These are phyloP conservation scores for Curvularia verruculosa DNA, from an alignment of 2,329 filamentous ascomycete genomes.

Conservation along the genomic window DNA sequence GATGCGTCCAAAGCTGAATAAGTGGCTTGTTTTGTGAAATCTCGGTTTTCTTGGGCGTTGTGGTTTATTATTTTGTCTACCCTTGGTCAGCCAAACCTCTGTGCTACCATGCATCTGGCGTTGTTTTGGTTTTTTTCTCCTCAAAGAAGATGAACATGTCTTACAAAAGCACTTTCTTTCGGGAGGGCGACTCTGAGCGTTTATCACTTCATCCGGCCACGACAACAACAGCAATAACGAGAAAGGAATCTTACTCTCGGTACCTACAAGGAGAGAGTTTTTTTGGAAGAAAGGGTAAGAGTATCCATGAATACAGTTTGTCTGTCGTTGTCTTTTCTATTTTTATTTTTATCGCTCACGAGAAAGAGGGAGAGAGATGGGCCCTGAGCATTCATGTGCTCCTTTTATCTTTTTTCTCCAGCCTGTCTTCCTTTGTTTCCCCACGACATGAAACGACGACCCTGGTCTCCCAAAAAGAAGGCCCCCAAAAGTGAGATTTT, in stretches of 20 bases:
- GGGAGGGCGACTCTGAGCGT: not conserved
- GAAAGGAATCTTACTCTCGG: not conserved
- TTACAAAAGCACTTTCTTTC: not conserved
- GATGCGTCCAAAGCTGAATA: slow-evolving; percentile 16
- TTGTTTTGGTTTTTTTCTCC: not conserved
- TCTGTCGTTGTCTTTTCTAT: not conserved
- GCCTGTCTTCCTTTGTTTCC: not conserved
- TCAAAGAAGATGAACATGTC: not conserved
- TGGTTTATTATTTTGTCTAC: not conserved
- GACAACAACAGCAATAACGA: not conserved
- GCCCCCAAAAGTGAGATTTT: not conserved
- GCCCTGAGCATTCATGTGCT: not conserved
- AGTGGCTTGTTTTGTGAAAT: not conserved
- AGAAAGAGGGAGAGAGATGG: too few species aligned
- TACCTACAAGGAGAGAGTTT: not conserved
- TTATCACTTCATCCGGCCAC: not conserved
- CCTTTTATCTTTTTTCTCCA: not conserved
- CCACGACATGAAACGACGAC: not conserved
- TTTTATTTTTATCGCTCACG: too few species aligned
- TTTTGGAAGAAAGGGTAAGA: not conserved
- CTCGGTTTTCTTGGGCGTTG: not conserved
- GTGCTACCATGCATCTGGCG: not conserved
- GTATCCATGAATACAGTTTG: not conserved
- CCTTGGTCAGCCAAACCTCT: not conserved
- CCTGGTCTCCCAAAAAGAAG: not conserved